Base-by-base conservation (phyloP, 1,139 yeast species). In the Eremothecium coryli region DNA sequence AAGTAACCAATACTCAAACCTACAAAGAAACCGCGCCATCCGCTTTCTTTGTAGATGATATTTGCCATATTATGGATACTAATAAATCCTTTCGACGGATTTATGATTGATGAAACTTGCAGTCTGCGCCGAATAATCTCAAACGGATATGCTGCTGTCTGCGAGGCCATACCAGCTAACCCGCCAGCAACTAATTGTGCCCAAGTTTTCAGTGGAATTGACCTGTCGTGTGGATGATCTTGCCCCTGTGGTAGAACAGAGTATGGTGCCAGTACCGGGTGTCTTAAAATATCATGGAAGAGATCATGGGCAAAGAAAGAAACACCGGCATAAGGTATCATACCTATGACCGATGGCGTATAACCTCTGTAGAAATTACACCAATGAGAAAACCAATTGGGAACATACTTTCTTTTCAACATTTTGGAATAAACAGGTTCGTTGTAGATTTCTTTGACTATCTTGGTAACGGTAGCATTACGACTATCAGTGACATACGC, bases 251-350 rank as follows among this genome's bases (percentile, higher is more conserved):
- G 50, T 39, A 41, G 30, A 14, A 84, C 81, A 0, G 94, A 74
- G 45, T 73, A 72, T 11, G 65, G 62, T 2, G 76, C 65, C 9
- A 85, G 56, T 12, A 50, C 42, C 15, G 66, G 65, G 11, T 79
- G 66, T 42, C 95, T 67, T 52, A 90, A 73, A 2, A 88, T 55
- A 60, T 90, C 99, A 58, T 88, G 97, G 41, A 88, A 68, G 38
- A 77, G 59, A 60, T 90, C 99, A 58, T 90, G 97, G 3, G 95
- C 82, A 62, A 88, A 82, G 52, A 90, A 90, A 1, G 95, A 82
- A 2, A 88, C 96, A 8, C 99, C 99, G 1, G 99, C 98, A 55
- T 90, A 90, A 1, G 98, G 98, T 13, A 90, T 68, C 95, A 90
- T 88, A 11, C 99, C 99, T 26, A 86, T 55, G 25, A 90, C 77